Conservation (phyloP, 2,329 filamentous ascomycete species). For the Stagonosporopsis tanaceti region DNA sequence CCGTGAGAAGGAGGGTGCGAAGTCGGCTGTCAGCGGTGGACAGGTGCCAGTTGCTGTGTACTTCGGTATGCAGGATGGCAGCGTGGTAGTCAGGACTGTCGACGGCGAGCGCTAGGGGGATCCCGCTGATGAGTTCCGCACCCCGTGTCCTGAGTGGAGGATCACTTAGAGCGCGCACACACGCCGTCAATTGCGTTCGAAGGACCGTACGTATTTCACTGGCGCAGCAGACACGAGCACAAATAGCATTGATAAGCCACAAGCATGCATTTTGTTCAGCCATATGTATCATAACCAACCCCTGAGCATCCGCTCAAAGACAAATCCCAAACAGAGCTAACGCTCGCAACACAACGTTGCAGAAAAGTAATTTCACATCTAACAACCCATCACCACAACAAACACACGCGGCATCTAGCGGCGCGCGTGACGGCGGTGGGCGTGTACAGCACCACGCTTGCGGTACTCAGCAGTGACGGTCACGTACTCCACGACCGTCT, state of each 20-base stretch:
- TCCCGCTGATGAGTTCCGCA: not conserved
- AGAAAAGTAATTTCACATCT: slow-evolving; percentile 6
- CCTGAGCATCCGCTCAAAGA: slow-evolving; percentile 10
- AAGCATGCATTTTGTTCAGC: slow-evolving; percentile 10
- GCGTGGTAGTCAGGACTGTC: slow-evolving; percentile 49
- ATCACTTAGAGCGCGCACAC: not conserved
- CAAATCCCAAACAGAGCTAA: slow-evolving; percentile 17
- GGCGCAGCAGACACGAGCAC: not conserved
- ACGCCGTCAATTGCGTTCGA: not conserved
- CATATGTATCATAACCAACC: slow-evolving; percentile 8
- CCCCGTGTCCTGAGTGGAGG: not conserved
- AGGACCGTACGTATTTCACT: not conserved
- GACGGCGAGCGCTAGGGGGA: slow-evolving; percentile 34
- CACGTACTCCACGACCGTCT: slow-evolving; percentile 37
- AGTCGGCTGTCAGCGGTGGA: slow-evolving; percentile 61
- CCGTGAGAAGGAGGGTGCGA: slow-evolving; percentile 32
- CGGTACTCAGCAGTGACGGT: slow-evolving; percentile 36
- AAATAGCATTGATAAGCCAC: slow-evolving; percentile 1
- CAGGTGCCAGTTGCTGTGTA: slow-evolving; percentile 95
- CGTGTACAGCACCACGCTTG: slow-evolving; percentile 20
- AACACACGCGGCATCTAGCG: not conserved
- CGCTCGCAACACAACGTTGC: slow-evolving; percentile 13
- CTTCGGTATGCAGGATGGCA: slow-evolving; percentile 81
- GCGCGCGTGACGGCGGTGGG: slow-evolving; percentile 13
- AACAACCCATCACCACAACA: not conserved